Percentiles rank a stretch among this genome's conserved stretches.
Evolutionary conservation across 352 stramenopile species (phyloP).

Genomic region (Phytophthora sp.): DNA sequence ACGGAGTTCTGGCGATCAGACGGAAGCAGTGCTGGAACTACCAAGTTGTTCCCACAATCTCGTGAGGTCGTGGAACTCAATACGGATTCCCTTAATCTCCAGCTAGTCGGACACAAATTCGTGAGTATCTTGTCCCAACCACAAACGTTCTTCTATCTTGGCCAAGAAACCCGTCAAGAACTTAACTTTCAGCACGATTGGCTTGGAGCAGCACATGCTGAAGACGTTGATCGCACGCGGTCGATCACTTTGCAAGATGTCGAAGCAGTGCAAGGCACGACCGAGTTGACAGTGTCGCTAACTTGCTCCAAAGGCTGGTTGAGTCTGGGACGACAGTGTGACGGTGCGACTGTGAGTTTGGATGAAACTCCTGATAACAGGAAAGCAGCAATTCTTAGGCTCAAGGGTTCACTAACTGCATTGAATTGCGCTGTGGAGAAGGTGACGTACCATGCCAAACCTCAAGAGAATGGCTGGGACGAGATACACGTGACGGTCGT

Average conservation of each 20-base stretch:
- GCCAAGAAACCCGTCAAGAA: conserved; percentile 1
- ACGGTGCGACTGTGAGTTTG: conserved; percentile 13
- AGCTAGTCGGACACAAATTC: conserved; percentile 13
- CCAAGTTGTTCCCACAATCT: conserved; percentile 40
- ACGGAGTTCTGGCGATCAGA: conserved; percentile 69
- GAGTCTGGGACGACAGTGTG: conserved; percentile 39
- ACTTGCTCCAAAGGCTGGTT: conserved; percentile 44
- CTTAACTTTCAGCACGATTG: neutral
- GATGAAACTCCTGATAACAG: conserved; percentile 1
- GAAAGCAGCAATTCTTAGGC: conserved; percentile 7
- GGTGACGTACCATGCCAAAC: conserved; percentile 51
- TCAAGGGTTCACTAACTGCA: conserved; percentile 38
- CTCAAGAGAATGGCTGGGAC: conserved; percentile 38
- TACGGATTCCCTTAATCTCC: conserved; percentile 38
- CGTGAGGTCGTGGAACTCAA: conserved; percentile 42
- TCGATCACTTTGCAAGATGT: conserved; percentile 54
- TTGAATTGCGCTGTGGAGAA: conserved; percentile 63
- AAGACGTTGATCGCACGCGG: conserved; percentile 19
- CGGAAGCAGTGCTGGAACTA: conserved; percentile 47
- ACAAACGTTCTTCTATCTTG: conserved; percentile 32
- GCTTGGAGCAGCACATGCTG: neutral
- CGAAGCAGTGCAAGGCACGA: conserved; percentile 9
- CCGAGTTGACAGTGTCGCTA: conserved; percentile 36
- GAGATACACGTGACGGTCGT: conserved; percentile 51
- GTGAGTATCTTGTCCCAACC: conserved; percentile 19